These are phyloP conservation scores for Wickerhamiella azymoides DNA, from an alignment of 805 yeast species.

Conservation along the genomic window DNA sequence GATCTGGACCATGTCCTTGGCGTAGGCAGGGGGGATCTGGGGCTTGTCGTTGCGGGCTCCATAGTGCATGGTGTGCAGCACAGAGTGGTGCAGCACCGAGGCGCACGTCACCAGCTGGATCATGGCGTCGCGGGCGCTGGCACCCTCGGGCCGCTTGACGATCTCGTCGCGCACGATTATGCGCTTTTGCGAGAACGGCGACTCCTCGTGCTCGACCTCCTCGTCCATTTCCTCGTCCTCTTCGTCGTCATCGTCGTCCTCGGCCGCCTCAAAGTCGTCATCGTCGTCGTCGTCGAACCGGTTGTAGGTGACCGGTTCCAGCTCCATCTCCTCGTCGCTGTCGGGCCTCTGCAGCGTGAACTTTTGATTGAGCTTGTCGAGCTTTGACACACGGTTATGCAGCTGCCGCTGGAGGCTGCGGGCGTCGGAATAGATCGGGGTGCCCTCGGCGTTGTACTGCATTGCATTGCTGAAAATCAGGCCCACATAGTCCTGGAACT, in stretches of 20 bases:
- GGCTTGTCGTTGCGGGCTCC: slow-evolving; percentile 15
- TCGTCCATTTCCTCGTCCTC: slow-evolving; percentile 19
- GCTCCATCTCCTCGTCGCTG: slow-evolving; percentile 22
- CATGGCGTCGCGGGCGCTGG: slow-evolving; percentile 15
- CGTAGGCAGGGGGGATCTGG: slow-evolving; percentile 12
- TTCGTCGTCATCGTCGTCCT: slow-evolving; percentile 19
- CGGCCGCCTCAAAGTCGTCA: slow-evolving; percentile 15
- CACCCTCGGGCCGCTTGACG: slow-evolving; percentile 16
- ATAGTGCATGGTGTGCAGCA: slow-evolving; percentile 4
- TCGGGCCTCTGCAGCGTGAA: slow-evolving; percentile 4
- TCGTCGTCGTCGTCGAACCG: slow-evolving; percentile 14
- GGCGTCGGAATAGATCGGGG: slow-evolving; percentile 63
- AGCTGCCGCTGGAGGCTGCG: slow-evolving; percentile 41
- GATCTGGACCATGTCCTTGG: slow-evolving; percentile 18
- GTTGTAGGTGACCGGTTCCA: slow-evolving; percentile 19
- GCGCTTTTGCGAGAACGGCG: slow-evolving; percentile 13
- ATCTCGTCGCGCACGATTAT: slow-evolving; percentile 18
- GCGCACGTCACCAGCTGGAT: slow-evolving; percentile 18
- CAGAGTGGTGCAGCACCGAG: slow-evolving; percentile 11
- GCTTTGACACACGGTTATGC: slow-evolving; percentile 18
- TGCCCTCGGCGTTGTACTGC: slow-evolving; percentile 57
- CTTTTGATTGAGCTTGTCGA: slow-evolving; percentile 9
- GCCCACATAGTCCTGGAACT: slow-evolving; percentile 43
- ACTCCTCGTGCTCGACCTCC: slow-evolving; percentile 8
- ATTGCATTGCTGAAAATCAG: slow-evolving; percentile 70